These are phyloP conservation scores for Teunomyces cretensis DNA, from an alignment of 805 yeast genomes.

Conservation along the genomic window DNA sequence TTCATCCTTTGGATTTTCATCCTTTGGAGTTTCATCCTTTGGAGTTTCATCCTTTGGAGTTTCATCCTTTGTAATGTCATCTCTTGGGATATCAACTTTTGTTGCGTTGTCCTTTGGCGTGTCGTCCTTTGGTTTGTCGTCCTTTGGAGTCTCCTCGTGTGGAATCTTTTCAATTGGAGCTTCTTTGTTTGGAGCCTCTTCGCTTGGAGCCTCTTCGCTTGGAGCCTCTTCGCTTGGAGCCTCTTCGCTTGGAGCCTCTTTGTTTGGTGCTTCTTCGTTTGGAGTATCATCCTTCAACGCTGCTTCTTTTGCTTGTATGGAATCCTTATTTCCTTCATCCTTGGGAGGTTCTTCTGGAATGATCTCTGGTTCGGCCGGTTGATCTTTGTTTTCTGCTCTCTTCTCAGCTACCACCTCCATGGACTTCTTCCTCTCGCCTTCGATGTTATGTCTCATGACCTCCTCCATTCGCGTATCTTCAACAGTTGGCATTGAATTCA, in stretches of 20 bases:
- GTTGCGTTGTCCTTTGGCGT: too few species aligned
- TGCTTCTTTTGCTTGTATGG: not conserved
- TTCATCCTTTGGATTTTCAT: not conserved
- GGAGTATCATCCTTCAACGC: not conserved
- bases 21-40: constrained; percentile 10
- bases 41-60: too few species aligned
- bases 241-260: not conserved
- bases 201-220: constrained; percentile 4
- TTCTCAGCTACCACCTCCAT: not conserved
- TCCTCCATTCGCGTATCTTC: constrained; percentile 51
- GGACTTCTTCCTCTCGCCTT: constrained; percentile 16
- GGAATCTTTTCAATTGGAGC: not conserved
- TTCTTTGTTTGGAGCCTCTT: not conserved
- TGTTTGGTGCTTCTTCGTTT: not conserved
- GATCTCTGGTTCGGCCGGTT: not conserved
- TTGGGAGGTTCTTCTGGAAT: not conserved
- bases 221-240: not conserved
- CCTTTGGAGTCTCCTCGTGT: constrained; percentile 6
- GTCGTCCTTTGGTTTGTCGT: constrained; percentile 10
- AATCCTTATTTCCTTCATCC: not conserved
- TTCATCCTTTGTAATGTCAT: too few species aligned
- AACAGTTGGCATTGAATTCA: constrained; percentile 49
- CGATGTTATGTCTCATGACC: constrained; percentile 42
- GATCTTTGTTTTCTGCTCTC: not conserved
- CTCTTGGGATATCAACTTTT: too few species aligned